Base-by-base conservation (phyloP, 306 rosid genomes). In the Dicorynia guianensis region DNA sequence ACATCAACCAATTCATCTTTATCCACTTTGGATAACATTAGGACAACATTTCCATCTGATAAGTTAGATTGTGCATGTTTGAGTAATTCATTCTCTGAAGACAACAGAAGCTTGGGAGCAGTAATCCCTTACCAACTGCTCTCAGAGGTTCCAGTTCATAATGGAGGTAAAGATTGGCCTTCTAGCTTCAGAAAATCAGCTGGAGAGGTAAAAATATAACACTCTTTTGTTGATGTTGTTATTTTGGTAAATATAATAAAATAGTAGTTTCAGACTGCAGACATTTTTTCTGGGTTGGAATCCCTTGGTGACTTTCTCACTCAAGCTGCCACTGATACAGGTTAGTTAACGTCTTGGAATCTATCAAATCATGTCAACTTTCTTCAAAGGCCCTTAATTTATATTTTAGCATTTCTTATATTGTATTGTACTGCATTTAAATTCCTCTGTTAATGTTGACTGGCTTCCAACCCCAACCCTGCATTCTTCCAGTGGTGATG, bases 191-290 rank as follows among this genome's bases (percentile, higher is more conserved):
- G 83, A 34, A 91, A 84, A 72, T 36, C 76, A 71, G 44, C 77
- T 1, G 83, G 85, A 44, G 89, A 88, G 97, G 97, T 93, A 66
- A 75, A 71, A n/a, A n/a, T n/a, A n/a, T n/a, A n/a, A n/a, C n/a
- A n/a, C n/a, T n/a, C n/a, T n/a, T n/a, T n/a, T n/a, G n/a, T n/a
- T 25, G 30, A 25, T 25, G 30, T 25, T 25, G 2, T 2, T 25
- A 25, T 25, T 25, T 25, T 25, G 30, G 30, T 25, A 25, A 25
- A 25, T 25, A 1, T 25, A 25, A 25, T 25, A 25, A 25, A 25
- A 25, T 56, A 40, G 57, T 47, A 36, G 76, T 47, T 73, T 78
- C 85, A 94, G 98, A 80, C 74, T 76, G 85, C 79, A 12, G 89
- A 89, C 77, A 73, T 92, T 63, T 86, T 82, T 65, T 83, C 81